Evolutionary conservation across 306 rosid genomes (phyloP).

Genomic region (Styphnolobium japonicum): DNA sequence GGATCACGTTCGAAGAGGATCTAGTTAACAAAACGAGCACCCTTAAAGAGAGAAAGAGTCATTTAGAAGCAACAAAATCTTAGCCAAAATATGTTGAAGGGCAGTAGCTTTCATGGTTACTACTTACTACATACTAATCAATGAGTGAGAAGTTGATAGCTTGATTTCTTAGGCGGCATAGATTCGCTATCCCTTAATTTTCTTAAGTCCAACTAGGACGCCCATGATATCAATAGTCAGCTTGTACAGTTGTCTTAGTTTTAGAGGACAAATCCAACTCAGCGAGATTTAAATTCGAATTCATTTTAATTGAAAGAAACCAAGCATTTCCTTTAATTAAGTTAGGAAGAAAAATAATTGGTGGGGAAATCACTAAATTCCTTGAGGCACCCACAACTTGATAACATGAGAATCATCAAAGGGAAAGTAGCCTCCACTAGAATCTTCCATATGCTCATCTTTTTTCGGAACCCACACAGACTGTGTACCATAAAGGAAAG

Average conservation of each 20-base stretch:
- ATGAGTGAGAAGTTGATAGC: background rate
- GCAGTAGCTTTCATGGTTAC: background rate
- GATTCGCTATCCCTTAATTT: background rate
- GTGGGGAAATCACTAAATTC: conserved; percentile 34
- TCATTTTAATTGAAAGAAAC: background rate
- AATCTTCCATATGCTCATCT: conserved; percentile 35
- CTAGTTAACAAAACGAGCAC: background rate
- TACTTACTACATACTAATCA: background rate
- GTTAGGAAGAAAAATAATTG: background rate
- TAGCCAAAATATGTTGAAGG: background rate
- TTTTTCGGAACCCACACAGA: conserved; percentile 13
- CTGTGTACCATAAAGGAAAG: background rate
- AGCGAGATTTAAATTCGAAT: conserved; percentile 23
- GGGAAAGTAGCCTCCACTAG: conserved; percentile 32
- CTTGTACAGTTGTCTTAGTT: conserved; percentile 43
- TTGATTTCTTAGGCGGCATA: background rate
- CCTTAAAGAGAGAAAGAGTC: background rate
- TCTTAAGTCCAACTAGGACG: background rate
- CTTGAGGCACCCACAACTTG: conserved; percentile 32
- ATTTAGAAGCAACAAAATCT: background rate
- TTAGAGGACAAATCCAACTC: conserved; percentile 49
- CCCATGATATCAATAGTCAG: conserved; percentile 24
- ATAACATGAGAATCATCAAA: conserved; percentile 36
- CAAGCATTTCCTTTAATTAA: background rate
- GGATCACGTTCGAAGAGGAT: background rate